These are phyloP conservation scores for Hypoxylon sp. DNA, from an alignment of 2,329 filamentous ascomycete species.

Conservation along the genomic window DNA sequence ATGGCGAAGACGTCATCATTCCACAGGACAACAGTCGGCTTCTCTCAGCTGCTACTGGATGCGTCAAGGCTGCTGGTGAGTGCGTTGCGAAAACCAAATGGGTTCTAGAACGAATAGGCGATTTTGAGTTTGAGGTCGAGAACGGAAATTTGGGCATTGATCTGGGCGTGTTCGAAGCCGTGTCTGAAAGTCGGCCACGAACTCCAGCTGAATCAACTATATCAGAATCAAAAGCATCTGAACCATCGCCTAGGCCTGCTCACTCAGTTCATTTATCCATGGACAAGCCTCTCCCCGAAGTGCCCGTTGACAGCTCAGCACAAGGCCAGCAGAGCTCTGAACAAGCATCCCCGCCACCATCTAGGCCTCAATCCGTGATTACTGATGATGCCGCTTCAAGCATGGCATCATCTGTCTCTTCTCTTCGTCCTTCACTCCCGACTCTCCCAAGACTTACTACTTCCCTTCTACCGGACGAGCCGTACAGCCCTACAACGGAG, in stretches of 20 bases:
- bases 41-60: constrained; percentile 84
- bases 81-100: constrained; percentile 89
- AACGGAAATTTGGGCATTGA: constrained; percentile 69
- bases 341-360: constrained; percentile 56
- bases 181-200: constrained; percentile 53
- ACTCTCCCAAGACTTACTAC: constrained; percentile 72
- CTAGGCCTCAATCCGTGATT: constrained; percentile 61
- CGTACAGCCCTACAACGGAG: constrained; percentile 65
- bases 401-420: constrained; percentile 64
- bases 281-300: constrained; percentile 78
- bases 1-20: constrained; percentile 83
- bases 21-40: constrained; percentile 83
- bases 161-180: constrained; percentile 64
- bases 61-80: constrained; percentile 90
- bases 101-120: constrained; percentile 89
- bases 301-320: constrained; percentile 64
- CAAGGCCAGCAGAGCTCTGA: constrained; percentile 42
- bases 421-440: constrained; percentile 66
- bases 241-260: constrained; percentile 47
- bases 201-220: constrained; percentile 58
- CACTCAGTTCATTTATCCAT: constrained; percentile 61
- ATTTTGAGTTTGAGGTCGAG: constrained; percentile 88
- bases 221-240: constrained; percentile 57
- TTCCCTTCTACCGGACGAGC: constrained; percentile 63
- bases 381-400: constrained; percentile 61